Conservation (phyloP, 257 asterid genomes). For the Knoxia roxburghii region DNA sequence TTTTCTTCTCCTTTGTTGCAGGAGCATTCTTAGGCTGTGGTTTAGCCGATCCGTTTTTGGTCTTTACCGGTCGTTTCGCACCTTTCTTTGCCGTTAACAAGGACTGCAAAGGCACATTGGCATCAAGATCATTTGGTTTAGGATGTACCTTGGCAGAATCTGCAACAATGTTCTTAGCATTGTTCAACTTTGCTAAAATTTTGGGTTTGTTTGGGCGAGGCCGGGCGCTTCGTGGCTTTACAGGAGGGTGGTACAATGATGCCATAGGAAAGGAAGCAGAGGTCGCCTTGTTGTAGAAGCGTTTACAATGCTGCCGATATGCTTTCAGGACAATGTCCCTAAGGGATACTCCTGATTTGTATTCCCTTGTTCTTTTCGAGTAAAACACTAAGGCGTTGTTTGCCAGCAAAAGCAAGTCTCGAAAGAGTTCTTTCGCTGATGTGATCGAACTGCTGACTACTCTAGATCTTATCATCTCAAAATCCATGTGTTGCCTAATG, state of each 20-base stretch:
- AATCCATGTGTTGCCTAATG: constrained; percentile 66
- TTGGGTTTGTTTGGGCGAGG: constrained; percentile 47
- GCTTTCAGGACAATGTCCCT: constrained; percentile 53
- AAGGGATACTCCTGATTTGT: constrained; percentile 62
- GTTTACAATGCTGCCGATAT: constrained; percentile 41
- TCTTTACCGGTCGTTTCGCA: constrained; percentile 35
- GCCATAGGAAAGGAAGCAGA: constrained; percentile 35
- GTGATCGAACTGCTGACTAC: constrained; percentile 36
- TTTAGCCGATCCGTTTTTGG: constrained; percentile 21
- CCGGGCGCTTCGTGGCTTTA: constrained; percentile 69
- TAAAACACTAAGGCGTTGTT: constrained; percentile 79
- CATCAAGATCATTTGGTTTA: constrained; percentile 23
- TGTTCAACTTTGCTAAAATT: constrained; percentile 21
- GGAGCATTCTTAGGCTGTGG: constrained; percentile 22
- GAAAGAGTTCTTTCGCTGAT: constrained; percentile 63
- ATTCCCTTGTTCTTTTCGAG: constrained; percentile 74
- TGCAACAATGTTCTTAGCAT: constrained; percentile 9
- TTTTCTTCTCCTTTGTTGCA: constrained; percentile 34
- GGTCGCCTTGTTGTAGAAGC: constrained; percentile 37
- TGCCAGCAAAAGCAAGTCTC: constrained; percentile 73
- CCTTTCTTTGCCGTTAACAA: constrained; percentile 37
- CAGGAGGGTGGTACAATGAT: constrained; percentile 56
- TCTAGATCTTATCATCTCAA: constrained; percentile 64
- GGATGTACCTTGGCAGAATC: constrained; percentile 13
- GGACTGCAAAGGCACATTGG: constrained; percentile 20